These are phyloP conservation scores for Maudiozyma pseudohumilis DNA, from an alignment of 805 yeast genomes.

Conservation along the genomic window DNA sequence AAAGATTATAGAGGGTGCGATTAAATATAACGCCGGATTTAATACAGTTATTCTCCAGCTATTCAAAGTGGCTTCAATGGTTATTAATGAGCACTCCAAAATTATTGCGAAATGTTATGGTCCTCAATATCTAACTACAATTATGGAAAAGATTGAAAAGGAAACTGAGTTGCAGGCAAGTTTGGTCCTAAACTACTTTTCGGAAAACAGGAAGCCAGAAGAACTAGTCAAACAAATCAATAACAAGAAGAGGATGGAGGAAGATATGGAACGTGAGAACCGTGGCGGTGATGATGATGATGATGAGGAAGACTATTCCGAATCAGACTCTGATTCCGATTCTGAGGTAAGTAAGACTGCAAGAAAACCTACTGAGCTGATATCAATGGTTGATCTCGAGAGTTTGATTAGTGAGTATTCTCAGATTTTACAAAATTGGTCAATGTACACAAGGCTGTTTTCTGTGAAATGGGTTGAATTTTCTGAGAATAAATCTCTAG, in stretches of 20 bases:
- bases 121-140: conserved; percentile 45
- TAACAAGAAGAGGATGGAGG: conserved; percentile 3
- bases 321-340: not conserved
- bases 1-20: conserved; percentile 47
- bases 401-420: conserved; percentile 55
- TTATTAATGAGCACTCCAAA: conserved; percentile 77
- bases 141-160: conserved; percentile 63
- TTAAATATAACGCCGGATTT: conserved; percentile 21
- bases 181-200: conserved; percentile 40
- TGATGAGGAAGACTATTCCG: not conserved
- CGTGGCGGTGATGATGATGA: not conserved
- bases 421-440: conserved; percentile 76
- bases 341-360: conserved; percentile 19
- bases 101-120: conserved; percentile 72
- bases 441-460: conserved; percentile 64
- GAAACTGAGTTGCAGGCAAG: conserved; percentile 94
- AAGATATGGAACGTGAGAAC: not conserved
- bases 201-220: conserved; percentile 37
- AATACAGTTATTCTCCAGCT: conserved; percentile 45
- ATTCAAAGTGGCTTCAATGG: conserved; percentile 75
- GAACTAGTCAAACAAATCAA: conserved; percentile 37
- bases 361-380: conserved; percentile 23
- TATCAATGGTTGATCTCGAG: conserved; percentile 5
- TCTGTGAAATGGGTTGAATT: conserved; percentile 56
- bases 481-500: conserved; percentile 2